Conservation (phyloP, 2,329 filamentous ascomycete genomes). For the Raffaelea arxii region DNA sequence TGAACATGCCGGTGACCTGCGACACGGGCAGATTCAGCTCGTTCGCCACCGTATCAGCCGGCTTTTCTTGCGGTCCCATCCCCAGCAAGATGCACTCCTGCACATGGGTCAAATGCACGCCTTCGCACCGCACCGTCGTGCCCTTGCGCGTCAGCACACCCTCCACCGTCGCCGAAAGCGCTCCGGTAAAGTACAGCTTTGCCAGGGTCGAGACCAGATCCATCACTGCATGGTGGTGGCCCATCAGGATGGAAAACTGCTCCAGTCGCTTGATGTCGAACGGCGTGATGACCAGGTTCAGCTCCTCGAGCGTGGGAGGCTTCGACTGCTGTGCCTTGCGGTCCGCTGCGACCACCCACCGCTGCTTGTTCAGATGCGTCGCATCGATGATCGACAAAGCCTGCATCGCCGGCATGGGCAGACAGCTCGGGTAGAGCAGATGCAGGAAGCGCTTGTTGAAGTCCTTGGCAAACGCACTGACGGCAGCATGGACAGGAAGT, state of each 20-base stretch:
- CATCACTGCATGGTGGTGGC: constrained; percentile 95
- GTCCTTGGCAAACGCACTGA: constrained; percentile 92
- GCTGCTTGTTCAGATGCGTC: constrained; percentile 40
- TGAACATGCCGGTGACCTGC: constrained; percentile 91
- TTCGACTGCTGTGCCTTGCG: constrained; percentile 30
- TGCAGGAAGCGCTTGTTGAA: constrained; percentile 92
- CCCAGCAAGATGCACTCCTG: constrained; percentile 85
- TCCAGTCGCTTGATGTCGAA: constrained; percentile 94
- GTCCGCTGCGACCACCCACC: constrained; percentile 27
- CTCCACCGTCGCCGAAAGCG: constrained; percentile 32
- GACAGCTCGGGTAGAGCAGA: constrained; percentile 87
- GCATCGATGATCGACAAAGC: constrained; percentile 85
- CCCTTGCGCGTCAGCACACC: not conserved
- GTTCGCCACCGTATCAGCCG: constrained; percentile 67
- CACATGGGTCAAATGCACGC: constrained; percentile 66
- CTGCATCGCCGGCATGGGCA: constrained; percentile 64
- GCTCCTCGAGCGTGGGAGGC: constrained; percentile 60
- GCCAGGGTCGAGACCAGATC: constrained; percentile 83
- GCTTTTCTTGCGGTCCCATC: constrained; percentile 83
- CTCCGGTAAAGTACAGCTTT: constrained; percentile 73
- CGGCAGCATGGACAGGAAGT: constrained; percentile 55
- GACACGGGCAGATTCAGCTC: constrained; percentile 66
- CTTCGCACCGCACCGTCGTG: constrained; percentile 10
- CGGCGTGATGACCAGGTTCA: constrained; percentile 72
- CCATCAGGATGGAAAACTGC: constrained; percentile 91